Conservation (phyloP, 345 rosid species). For the Eucalyptus microcorys region DNA sequence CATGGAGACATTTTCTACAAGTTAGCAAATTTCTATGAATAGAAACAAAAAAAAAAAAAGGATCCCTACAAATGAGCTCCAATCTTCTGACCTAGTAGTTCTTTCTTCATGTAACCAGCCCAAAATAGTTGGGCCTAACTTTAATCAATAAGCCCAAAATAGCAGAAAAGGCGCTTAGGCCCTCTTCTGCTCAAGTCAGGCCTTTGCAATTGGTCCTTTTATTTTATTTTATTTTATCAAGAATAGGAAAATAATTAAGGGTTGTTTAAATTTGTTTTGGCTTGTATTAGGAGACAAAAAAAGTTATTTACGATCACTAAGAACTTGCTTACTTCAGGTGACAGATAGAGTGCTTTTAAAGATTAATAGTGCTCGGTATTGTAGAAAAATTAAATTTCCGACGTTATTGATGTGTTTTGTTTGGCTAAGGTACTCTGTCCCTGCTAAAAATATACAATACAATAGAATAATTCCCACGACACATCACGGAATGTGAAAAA, state of each 20-base stretch:
- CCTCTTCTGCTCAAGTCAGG: not conserved
- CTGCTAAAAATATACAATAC: not conserved
- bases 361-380: not conserved
- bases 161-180: not conserved
- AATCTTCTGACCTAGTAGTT: not conserved
- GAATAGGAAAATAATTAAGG: not conserved
- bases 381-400: not conserved
- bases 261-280: not conserved
- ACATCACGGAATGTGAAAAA: no score
- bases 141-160: not conserved
- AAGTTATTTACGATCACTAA: not conserved
- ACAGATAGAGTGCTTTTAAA: no score
- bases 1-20: not conserved
- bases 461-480: no score
- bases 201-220: not conserved
- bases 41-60: not conserved
- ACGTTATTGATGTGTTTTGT: not conserved
- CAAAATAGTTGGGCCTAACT: not conserved
- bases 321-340: not conserved
- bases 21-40: not conserved
- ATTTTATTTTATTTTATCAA: not conserved
- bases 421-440: not conserved
- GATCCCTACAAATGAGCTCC: not conserved
- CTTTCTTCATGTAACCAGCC: not conserved
- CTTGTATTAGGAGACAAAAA: not conserved